Base-by-base conservation (phyloP, 768 basidiomycete genomes). In the Lactifluus hygrophoroides region DNA sequence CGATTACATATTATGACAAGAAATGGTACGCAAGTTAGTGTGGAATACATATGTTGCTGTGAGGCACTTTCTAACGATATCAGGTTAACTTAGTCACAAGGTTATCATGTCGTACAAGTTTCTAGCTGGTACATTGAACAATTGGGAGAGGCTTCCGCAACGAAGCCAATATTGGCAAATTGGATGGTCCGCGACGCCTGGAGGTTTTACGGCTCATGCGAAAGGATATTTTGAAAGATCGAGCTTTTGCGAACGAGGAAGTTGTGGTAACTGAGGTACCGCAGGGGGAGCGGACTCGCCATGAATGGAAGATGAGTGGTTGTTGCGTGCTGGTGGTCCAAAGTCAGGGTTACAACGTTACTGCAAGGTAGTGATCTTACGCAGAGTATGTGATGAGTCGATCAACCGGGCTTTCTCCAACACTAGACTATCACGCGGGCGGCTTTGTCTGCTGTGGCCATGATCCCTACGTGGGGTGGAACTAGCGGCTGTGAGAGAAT, bases 351-450 rank as follows among this genome's bases (percentile, higher is more conserved):
- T 17, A 54, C 58, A 16, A 65, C 65, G 14, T 64, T 61, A 23
- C 45, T 61, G n/a, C 69, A 66, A 78, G 75, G 56, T 72, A 46
- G 23, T 13, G 51, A 40, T 67, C 11, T 70, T 62, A 43, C 76
- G 60, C 17, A 72, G 68, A 21, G 72, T 68, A 63, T 68, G 69
- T 47, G 38, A 45, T 17, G 53, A 45, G 5, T 64, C 61, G 11
- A 58, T 49, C 7, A 51, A 7, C 28, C 56, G 56, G 5, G 62
- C 64, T 32, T 58, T 61, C 34, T 67, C 67, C 34, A 65, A 44
- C 17, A 67, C 56, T 35, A 65, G 49, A 45, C 67, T 66, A n/a
- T 64, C 66, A 27, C 65, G 52, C 35, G 56, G 58, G 35, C 62
- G 51, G 10, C 28, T 30, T 19, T 51, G 46, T 46, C 21, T 47